These are phyloP conservation scores for Stachybotrys elegans DNA, from an alignment of 2,329 filamentous ascomycete species.

Conservation along the genomic window DNA sequence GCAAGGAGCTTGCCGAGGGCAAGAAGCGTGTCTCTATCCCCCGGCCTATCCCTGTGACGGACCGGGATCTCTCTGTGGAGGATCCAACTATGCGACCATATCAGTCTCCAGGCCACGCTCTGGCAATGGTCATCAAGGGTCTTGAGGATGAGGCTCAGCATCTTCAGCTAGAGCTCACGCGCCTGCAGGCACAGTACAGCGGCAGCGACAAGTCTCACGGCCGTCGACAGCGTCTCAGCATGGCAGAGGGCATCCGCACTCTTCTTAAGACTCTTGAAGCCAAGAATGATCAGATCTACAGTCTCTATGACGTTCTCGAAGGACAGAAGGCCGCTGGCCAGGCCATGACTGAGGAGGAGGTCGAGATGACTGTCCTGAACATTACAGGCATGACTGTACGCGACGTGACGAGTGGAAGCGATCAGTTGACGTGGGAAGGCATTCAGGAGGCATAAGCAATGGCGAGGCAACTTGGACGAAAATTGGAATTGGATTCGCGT, in stretches of 20 bases:
- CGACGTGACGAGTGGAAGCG: conserved; percentile 30
- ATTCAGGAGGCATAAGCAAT: conserved; percentile 23
- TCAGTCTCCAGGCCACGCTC: conserved; percentile 64
- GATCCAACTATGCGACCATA: conserved; percentile 59
- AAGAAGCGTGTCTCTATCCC: conserved; percentile 59
- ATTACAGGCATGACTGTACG: conserved; percentile 42
- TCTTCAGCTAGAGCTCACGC: conserved; percentile 63
- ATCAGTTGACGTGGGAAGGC: conserved; percentile 37
- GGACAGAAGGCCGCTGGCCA: conserved; percentile 65
- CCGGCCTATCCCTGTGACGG: conserved; percentile 62
- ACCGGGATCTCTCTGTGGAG: conserved; percentile 46
- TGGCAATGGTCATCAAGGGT: conserved; percentile 78
- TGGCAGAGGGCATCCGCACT: conserved; percentile 57
- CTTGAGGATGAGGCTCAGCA: conserved; percentile 76
- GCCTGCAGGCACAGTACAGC: conserved; percentile 59
- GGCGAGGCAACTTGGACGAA: too few relatives aligned
- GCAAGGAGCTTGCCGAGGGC: conserved; percentile 30
- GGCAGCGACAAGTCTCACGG: conserved; percentile 61
- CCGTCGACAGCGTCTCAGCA: conserved; percentile 56
- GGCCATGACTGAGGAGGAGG: conserved; percentile 56
- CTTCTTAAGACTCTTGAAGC: conserved; percentile 61
- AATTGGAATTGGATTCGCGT: too few relatives aligned
- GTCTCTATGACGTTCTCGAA: conserved; percentile 77
- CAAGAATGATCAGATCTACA: conserved; percentile 77
- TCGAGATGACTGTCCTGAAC: conserved; percentile 59